Base-by-base conservation (phyloP, 2,329 filamentous ascomycete species). In the Cryphonectria carpinicola region DNA sequence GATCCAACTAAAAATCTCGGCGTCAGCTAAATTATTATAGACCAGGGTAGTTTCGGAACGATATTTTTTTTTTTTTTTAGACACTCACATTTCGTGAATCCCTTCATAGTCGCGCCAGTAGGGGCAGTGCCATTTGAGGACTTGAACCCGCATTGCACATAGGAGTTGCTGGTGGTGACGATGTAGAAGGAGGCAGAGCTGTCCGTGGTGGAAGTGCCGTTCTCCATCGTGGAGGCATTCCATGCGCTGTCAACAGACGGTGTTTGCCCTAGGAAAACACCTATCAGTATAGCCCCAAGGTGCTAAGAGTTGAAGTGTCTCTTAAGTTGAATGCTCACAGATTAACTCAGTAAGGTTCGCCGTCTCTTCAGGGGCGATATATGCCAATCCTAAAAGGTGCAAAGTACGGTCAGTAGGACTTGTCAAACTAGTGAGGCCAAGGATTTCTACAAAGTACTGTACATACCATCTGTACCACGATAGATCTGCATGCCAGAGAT, bases 401-500 rank as follows among this genome's bases (percentile, higher is more conserved):
- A 7, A 43, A 39, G 17, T 10, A 19, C 3, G 22, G n/a, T 65
- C 22, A 68, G 60, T 41, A n/a, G 0, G 0, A 1, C 13, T 11
- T n/a, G 41, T n/a, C 5, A 58, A 6, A 25, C 4, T 10, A 19
- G 3, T 13, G n/a, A 61, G 19, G 5, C 14, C 13, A 11, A n/a
- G 3, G 13, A 8, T 39, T 37, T 3, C n/a, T 61, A 13, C 14
- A 10, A 3, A 10, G 7, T n/a, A 11, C 22, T 49, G 35, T 1
- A 56, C 70, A 22, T 58, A 71, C 70, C 70, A 37, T 71, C 19
- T 1, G 19, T 14, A 17, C 67, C 70, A 11, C 54, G 62, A 37
- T 32, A 69, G 10, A 71, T 32, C 37, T 66, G 41, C 8, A 71
- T 41, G 4, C 70, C 70, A 14, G 70, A 66, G 25, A 71, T 71